Percentiles rank a stretch among this genome's conserved stretches.
Evolutionary conservation across 257 asterid species (phyloP).

Genomic region (Solanum piurae): DNA sequence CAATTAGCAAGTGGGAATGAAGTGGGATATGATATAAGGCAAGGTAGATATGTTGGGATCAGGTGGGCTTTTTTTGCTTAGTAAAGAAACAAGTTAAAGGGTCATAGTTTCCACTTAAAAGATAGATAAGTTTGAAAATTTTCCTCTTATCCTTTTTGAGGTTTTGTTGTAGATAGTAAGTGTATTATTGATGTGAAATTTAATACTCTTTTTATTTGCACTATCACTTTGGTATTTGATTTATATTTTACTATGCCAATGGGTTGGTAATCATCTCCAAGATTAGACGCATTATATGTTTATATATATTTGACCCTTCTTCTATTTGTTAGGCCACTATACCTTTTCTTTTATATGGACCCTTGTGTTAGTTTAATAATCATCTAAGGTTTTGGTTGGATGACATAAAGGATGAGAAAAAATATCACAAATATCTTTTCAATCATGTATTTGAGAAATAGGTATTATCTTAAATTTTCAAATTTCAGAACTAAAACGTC

Average conservation of each 20-base stretch:
- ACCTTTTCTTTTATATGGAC: not conserved
- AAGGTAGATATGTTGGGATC: not conserved
- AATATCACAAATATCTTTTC: not conserved
- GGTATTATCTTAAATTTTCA: not conserved
- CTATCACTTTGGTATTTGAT: not conserved
- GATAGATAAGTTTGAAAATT: not conserved
- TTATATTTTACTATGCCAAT: not conserved
- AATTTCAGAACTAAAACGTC: not conserved
- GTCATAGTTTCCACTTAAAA: not conserved
- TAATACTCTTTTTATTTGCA: not conserved
- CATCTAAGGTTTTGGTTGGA: not conserved
- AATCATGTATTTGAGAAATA: not conserved
- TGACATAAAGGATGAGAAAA: not conserved
- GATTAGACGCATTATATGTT: not conserved
- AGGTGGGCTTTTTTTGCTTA: not conserved
- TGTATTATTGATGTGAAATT: not conserved
- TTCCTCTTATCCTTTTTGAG: not conserved
- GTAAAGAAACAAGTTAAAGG: not conserved
- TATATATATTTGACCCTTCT: not conserved
- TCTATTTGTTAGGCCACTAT: not conserved
- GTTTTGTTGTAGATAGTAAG: not conserved
- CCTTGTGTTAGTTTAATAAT: not conserved
- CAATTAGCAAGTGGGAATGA: not conserved
- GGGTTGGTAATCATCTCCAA: not conserved
- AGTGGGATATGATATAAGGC: not conserved